Base-by-base conservation (phyloP, 305 asterid genomes). In the Andrographis paniculata region DNA sequence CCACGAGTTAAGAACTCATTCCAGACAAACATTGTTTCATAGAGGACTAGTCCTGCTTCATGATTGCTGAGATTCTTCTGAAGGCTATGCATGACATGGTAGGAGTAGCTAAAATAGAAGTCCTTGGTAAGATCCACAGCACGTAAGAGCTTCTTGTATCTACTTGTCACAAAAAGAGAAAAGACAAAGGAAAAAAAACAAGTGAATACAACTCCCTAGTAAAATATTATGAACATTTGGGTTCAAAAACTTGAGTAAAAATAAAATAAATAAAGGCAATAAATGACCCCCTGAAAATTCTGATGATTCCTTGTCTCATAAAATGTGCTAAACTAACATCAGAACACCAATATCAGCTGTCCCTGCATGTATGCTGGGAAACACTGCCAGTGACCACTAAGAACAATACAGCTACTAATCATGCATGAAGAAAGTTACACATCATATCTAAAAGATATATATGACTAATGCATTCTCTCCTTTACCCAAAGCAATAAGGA, bases 21-120 rank as follows among this genome's bases (percentile, higher is more conserved):
- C 98, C 98, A 86, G 20, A 91, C 96, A 62, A 86, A 91, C 95
- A 91, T 74, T 20, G 94, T 86, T 61, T 91, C 98, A 33, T 86
- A 80, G 24, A 80, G 80, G 17, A 56, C 43, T 30, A 69, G 56
- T 45, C 81, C 82, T 55, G 78, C 61, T 61, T 73, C 80, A 61
- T 69, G 77, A 63, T 69, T 70, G 74, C 80, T 73, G 28, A 75
- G 72, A 47, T 87, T 91, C 78, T 79, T 83, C 60, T 91, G 98
- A 65, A 91, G 87, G 59, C 94, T 78, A 61, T 67, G 83, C 98
- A 91, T 91, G 53, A 82, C 73, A 65, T 68, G 76, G 65, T 91
- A 91, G 53, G 94, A 77, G 71, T 91, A 91, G 89, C 98, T 91
- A 75, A 82, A 86, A 72, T 64, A 80, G 94, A 91, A 91, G 87